phyloP scores from a whole-genome alignment of 768 basidiomycete genomes.

The Candolleomyces efflorescens region DNA sequence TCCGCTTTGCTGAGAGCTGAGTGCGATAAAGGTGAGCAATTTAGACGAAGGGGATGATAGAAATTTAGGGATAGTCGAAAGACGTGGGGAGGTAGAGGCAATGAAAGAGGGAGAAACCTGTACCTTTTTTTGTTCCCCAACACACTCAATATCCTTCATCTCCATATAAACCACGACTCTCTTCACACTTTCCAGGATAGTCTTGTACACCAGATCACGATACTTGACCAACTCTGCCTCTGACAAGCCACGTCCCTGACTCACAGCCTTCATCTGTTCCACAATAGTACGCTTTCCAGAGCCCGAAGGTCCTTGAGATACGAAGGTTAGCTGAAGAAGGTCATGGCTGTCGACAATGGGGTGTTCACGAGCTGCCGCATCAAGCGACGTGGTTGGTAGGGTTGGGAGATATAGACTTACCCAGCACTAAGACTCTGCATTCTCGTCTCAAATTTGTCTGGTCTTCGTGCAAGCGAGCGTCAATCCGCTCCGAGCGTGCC shows the following conservation, averaged over 20 bases:
- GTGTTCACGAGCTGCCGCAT: too few relatives aligned
- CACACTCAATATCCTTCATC: conserved; percentile 79
- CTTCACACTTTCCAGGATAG: conserved; percentile 87
- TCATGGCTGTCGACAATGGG: too few relatives aligned
- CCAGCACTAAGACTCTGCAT: conserved; percentile 91
- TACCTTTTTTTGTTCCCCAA: conserved; percentile 55
- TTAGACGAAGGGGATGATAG: too few relatives aligned
- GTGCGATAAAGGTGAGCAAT: too few relatives aligned
- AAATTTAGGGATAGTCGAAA: too few relatives aligned
- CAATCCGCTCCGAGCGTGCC: conserved; percentile 68
- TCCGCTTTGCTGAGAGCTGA: conserved; percentile 45
- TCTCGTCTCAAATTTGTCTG: conserved; percentile 74
- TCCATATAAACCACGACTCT: conserved; percentile 82
- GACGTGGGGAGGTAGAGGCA: too few relatives aligned
- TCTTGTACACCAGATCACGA: conserved; percentile 76
- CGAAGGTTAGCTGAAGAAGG: too few relatives aligned
- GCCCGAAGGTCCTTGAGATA: conserved; percentile 33
- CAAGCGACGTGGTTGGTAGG: too few relatives aligned
- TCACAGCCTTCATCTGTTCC: conserved; percentile 99
- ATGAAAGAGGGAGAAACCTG: too few relatives aligned
- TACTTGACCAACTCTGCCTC: conserved; percentile 71
- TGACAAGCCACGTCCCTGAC: conserved; percentile 87
- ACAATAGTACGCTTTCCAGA: conserved; percentile 95
- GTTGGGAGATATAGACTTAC: conserved; percentile 37
- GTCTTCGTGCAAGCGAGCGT: conserved; percentile 88